phyloP scores from a whole-genome alignment of 1,139 yeast genomes.

The Saccharomyces hybrid region DNA sequence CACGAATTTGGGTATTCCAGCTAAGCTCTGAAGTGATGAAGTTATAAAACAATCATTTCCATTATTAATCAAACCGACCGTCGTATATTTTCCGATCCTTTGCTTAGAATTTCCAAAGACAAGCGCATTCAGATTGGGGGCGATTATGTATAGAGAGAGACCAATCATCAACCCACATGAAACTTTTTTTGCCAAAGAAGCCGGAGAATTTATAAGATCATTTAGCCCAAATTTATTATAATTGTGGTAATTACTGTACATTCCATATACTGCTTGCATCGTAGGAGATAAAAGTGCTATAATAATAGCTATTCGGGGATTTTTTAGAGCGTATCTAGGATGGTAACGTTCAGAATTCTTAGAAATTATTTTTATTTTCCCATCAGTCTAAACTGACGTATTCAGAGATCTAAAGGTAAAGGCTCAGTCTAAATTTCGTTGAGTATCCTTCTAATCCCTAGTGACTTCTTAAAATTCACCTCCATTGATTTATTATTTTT shows the following conservation, averaged over 20 bases:
- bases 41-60: constrained; percentile 92
- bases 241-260: not conserved
- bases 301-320: not conserved
- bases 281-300: not conserved
- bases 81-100: constrained; percentile 66
- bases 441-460: not conserved
- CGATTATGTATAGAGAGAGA: constrained; percentile 7
- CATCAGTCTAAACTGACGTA: not conserved
- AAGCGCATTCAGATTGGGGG: constrained; percentile 4
- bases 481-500: not conserved
- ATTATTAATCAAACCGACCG: constrained; percentile 65
- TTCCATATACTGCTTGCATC: not conserved
- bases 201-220: not conserved
- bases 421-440: not conserved
- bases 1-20: constrained; percentile 57
- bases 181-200: not conserved
- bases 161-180: constrained; percentile 2
- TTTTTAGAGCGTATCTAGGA: not conserved
- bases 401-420: too few species aligned
- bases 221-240: not conserved
- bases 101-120: constrained; percentile 12
- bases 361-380: not conserved
- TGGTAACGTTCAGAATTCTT: not conserved
- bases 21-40: constrained; percentile 79
- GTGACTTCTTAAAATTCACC: not conserved